These are phyloP conservation scores for Suillus subalutaceus DNA, from an alignment of 768 basidiomycete species.

Conservation along the genomic window DNA sequence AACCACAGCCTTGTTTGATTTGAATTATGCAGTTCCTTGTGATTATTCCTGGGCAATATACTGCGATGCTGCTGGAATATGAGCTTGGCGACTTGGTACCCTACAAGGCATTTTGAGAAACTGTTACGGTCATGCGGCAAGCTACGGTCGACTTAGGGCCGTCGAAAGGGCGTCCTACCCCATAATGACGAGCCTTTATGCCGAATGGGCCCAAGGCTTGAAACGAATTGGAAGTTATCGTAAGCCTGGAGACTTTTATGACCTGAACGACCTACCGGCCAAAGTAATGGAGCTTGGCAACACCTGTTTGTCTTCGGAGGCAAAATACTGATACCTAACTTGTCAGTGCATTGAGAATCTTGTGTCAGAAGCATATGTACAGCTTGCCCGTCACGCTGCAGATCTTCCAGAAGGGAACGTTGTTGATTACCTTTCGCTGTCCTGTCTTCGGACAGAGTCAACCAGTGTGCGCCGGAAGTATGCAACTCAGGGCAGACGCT, in stretches of 20 bases:
- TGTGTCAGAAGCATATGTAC: neutral
- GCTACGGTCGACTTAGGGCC: neutral
- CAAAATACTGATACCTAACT: neutral
- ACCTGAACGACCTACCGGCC: neutral
- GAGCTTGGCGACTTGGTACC: neutral
- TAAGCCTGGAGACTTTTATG: neutral
- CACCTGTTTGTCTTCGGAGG: neutral
- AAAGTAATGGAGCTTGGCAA: neutral
- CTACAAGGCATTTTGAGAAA: neutral
- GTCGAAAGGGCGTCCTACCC: neutral
- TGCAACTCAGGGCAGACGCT: constrained; percentile 2
- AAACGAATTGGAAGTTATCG: neutral
- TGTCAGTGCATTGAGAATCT: neutral
- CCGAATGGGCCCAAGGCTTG: neutral
- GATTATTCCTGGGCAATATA: neutral
- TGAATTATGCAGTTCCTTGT: neutral
- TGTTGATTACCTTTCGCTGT: neutral
- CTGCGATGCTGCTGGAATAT: neutral
- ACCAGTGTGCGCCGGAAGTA: constrained; percentile 1
- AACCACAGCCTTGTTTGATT: neutral
- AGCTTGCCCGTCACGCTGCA: neutral
- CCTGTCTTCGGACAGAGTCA: neutral
- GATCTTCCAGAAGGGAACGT: neutral
- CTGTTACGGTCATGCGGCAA: neutral
- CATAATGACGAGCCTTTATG: neutral